Evolutionary conservation across 2,329 filamentous ascomycete genomes (phyloP).

Genomic region (Zymoseptoria passerinii): DNA sequence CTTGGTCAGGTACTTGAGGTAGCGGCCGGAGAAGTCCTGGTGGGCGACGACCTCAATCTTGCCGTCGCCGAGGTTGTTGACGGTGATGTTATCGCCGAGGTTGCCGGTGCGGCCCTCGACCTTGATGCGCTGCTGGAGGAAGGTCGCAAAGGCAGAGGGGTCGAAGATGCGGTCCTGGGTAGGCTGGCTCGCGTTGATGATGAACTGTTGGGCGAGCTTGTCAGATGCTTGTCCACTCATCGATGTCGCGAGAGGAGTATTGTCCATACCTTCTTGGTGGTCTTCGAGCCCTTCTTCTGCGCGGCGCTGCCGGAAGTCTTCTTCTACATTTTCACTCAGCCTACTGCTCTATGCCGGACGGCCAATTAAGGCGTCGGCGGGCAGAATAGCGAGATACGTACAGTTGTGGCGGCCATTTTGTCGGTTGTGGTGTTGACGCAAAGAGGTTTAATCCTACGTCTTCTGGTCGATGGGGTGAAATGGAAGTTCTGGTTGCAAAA

Average conservation of each 20-base stretch:
- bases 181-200: slow-evolving; percentile 98
- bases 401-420: slow-evolving; percentile 79
- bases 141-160: slow-evolving; percentile 97
- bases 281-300: slow-evolving; percentile 54
- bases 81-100: slow-evolving; percentile 86
- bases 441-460: slow-evolving; percentile 90
- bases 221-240: not conserved
- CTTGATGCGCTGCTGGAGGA: slow-evolving; percentile 99
- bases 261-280: slow-evolving; percentile 69
- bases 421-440: slow-evolving; percentile 50
- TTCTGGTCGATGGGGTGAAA: slow-evolving; percentile 7
- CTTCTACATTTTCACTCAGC: slow-evolving; percentile 56
- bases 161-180: slow-evolving; percentile 99
- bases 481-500: not conserved
- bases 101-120: slow-evolving; percentile 97
- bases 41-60: slow-evolving; percentile 97
- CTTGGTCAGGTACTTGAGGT: slow-evolving; percentile 99
- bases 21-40: slow-evolving; percentile 96
- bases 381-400: slow-evolving; percentile 98
- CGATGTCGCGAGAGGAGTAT: slow-evolving; percentile 1
- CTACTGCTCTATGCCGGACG: slow-evolving; percentile 63
- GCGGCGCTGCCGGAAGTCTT: slow-evolving; percentile 39
- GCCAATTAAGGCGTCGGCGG: slow-evolving; percentile 48
- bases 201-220: slow-evolving; percentile 54
- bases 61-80: slow-evolving; percentile 86